A percentile compares a stretch with the other conserved stretches of the same genome.
Evolutionary conservation across 1,284 basidiomycete genomes (phyloP).

Genomic region (Fomitopsis pinicola): DNA sequence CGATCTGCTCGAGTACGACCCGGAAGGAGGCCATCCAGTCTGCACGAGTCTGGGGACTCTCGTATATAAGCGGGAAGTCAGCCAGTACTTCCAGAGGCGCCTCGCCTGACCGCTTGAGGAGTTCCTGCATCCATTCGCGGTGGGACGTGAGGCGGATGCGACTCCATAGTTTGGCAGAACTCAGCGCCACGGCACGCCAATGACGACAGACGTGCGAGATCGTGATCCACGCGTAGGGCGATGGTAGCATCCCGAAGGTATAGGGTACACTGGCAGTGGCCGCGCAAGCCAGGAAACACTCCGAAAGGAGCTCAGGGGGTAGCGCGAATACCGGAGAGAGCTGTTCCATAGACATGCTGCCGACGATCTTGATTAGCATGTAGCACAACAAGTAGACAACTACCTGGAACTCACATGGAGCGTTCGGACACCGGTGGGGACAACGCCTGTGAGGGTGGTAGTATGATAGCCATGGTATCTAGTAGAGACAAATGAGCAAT

Average conservation of each 20-base stretch:
- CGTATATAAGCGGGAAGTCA: neutral
- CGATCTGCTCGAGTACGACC: neutral
- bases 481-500: too few species aligned
- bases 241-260: neutral
- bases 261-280: too few species aligned
- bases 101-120: neutral
- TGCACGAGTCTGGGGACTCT: neutral
- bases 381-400: too few species aligned
- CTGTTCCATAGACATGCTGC: neutral
- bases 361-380: neutral
- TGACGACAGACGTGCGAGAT: neutral
- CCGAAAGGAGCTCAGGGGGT: neutral
- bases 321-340: neutral
- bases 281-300: neutral
- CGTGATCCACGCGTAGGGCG: neutral
- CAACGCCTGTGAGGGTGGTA: too few species aligned
- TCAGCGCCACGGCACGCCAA: neutral
- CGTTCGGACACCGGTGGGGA: too few species aligned
- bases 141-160: neutral
- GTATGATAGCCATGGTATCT: too few species aligned
- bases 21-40: neutral
- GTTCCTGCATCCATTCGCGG: neutral
- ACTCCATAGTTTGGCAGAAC: neutral
- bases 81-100: neutral
- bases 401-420: too few species aligned